Percentiles rank a stretch among this genome's conserved stretches.
These are phyloP conservation scores for Mycena indigotica DNA, from an alignment of 768 basidiomycete genomes.

Conservation along the genomic window DNA sequence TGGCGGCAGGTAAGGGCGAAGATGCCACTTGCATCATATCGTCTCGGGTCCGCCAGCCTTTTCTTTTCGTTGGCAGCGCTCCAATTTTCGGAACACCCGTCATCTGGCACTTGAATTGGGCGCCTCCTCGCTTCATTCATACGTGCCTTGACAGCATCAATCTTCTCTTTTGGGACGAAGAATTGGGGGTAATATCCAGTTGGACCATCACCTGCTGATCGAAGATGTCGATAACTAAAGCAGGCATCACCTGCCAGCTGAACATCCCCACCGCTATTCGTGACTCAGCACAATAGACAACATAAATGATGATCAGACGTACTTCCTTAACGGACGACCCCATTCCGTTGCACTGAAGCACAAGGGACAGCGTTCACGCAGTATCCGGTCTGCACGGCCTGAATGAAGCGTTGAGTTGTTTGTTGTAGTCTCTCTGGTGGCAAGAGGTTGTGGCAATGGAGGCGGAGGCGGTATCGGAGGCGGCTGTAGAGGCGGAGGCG, in stretches of 20 bases:
- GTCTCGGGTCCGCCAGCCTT: slow-evolving; percentile 26
- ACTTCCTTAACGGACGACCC: slow-evolving; percentile 27
- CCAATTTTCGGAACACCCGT: slow-evolving; percentile 23
- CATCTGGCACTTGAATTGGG: slow-evolving; percentile 35
- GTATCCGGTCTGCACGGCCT: slow-evolving; percentile 18
- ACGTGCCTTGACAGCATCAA: slow-evolving; percentile 32
- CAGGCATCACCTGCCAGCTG: slow-evolving; percentile 41
- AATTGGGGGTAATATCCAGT: slow-evolving; percentile 36
- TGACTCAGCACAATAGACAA: not conserved
- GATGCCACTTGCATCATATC: too few species aligned
- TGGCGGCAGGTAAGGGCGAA: slow-evolving; percentile 44
- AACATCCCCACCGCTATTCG: slow-evolving; percentile 37
- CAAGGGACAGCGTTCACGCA: slow-evolving; percentile 36
- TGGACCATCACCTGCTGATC: too few species aligned
- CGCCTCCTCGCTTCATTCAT: slow-evolving; percentile 29
- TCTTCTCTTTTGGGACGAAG: slow-evolving; percentile 36
- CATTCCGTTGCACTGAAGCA: slow-evolving; percentile 24
- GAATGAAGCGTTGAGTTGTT: not conserved
- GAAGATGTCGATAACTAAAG: slow-evolving; percentile 43
- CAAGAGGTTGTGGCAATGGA: too few species aligned
- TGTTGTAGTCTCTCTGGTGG: not conserved
- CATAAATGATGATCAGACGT: slow-evolving; percentile 9
- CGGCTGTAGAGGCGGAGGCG: too few species aligned
- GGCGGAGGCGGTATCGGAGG: too few species aligned
- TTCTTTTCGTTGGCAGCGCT: slow-evolving; percentile 35